These are phyloP conservation scores for Parmales sp. DNA, from an alignment of 108 stramenopile genomes.

Conservation along the genomic window DNA sequence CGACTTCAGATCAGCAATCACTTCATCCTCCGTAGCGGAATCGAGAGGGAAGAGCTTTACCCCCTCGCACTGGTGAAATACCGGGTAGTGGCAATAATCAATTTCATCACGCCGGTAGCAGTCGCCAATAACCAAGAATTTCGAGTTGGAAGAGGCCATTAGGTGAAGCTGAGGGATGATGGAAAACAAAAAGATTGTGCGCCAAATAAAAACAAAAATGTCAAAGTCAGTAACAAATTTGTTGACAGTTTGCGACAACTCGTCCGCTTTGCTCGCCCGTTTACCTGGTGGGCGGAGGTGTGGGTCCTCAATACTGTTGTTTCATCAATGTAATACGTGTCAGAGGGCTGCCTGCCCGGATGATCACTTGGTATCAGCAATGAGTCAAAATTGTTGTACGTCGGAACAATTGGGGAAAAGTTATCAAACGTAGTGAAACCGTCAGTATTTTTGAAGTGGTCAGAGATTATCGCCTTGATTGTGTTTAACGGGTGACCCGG, in stretches of 20 bases:
- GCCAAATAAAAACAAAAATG: too few relatives aligned
- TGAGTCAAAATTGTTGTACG: conserved; percentile 47
- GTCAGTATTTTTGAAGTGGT: conserved; percentile 37
- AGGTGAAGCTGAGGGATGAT: too few relatives aligned
- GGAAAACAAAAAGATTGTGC: too few relatives aligned
- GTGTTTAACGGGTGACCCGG: conserved; percentile 71
- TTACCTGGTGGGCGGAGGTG: conserved; percentile 84
- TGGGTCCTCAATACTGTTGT: conserved; percentile 74
- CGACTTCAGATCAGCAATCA: conserved; percentile 55
- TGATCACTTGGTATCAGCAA: conserved; percentile 73
- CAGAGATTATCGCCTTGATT: conserved; percentile 71
- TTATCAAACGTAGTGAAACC: neutral
- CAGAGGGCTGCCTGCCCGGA: conserved; percentile 60
- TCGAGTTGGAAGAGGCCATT: too few relatives aligned
- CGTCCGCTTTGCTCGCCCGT: conserved; percentile 48
- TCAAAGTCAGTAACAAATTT: too few relatives aligned
- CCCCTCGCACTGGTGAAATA: conserved; percentile 98
- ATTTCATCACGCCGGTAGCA: conserved; percentile 97
- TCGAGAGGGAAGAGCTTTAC: neutral
- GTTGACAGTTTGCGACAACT: too few relatives aligned
- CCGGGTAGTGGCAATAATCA: conserved; percentile 90
- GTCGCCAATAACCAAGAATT: conserved; percentile 83
- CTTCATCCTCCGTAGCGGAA: neutral
- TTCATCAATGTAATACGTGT: conserved; percentile 85
- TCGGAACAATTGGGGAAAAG: conserved; percentile 45